Conservation (phyloP, 768 basidiomycete species). For the Mycena belliarum region DNA sequence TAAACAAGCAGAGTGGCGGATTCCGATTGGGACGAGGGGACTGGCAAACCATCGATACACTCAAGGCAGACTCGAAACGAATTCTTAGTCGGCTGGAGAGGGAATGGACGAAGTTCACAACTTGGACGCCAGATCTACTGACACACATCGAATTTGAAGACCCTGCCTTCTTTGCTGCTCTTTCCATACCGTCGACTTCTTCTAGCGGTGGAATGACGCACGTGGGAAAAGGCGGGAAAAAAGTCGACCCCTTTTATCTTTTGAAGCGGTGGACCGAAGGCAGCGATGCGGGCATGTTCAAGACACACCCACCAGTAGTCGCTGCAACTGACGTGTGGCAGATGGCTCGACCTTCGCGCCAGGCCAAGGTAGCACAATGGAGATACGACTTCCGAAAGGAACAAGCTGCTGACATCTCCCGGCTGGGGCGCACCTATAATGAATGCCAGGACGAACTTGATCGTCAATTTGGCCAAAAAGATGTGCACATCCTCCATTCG, state of each 20-base stretch:
- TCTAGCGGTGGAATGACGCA: slow-evolving; percentile 47
- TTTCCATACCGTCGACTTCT: slow-evolving; percentile 39
- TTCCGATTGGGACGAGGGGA: slow-evolving; percentile 32
- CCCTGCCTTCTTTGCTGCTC: slow-evolving; percentile 44
- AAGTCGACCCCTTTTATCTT: slow-evolving; percentile 41
- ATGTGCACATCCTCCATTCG: slow-evolving; percentile 31
- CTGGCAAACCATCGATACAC: slow-evolving; percentile 42
- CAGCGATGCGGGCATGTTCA: slow-evolving; percentile 45
- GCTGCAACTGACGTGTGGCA: slow-evolving; percentile 36
- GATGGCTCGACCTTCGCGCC: slow-evolving; percentile 25
- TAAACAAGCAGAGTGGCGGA: slow-evolving; percentile 40
- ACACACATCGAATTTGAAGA: slow-evolving; percentile 55
- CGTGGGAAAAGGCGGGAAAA: slow-evolving; percentile 42
- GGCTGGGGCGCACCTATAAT: slow-evolving; percentile 31
- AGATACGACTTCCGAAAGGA: slow-evolving; percentile 27
- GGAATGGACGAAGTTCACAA: slow-evolving; percentile 25
- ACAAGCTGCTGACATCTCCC: slow-evolving; percentile 30
- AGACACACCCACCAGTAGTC: slow-evolving; percentile 24
- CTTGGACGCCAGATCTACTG: slow-evolving; percentile 35
- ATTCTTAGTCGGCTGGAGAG: slow-evolving; percentile 26
- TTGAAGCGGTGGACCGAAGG: slow-evolving; percentile 50
- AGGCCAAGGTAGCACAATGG: slow-evolving; percentile 30
- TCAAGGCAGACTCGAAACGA: slow-evolving; percentile 29
- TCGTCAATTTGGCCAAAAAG: slow-evolving; percentile 30
- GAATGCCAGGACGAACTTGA: slow-evolving; percentile 30